These are phyloP conservation scores for Tolypocladium nubicola DNA, from an alignment of 2,329 filamentous ascomycete genomes.

Conservation along the genomic window DNA sequence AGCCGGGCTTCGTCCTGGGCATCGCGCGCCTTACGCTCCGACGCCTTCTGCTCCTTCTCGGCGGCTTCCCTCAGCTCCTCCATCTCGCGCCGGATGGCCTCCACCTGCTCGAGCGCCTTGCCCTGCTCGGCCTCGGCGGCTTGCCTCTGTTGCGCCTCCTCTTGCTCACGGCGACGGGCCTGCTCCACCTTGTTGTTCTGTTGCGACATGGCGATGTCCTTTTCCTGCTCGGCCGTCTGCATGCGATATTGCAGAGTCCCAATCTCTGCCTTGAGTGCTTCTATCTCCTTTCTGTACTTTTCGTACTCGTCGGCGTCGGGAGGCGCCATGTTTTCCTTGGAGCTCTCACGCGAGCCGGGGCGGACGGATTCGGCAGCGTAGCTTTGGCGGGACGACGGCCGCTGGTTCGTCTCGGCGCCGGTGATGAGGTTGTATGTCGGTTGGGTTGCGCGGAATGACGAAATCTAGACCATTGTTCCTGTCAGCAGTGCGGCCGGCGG, in stretches of 20 bases:
- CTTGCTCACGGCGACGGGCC: constrained; percentile 68
- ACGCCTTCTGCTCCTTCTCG: constrained; percentile 48
- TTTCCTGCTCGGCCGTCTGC: constrained; percentile 78
- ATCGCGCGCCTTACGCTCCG: constrained; percentile 61
- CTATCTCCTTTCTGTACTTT: constrained; percentile 45
- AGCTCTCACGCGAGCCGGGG: constrained; percentile 44
- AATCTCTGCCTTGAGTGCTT: constrained; percentile 81
- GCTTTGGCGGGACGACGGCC: constrained; percentile 31
- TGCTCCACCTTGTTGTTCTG: constrained; percentile 80
- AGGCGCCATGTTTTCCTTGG: constrained; percentile 49
- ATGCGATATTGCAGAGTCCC: constrained; percentile 82
- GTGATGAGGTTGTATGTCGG: constrained; percentile 50
- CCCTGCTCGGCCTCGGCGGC: constrained; percentile 45
- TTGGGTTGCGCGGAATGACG: constrained; percentile 39
- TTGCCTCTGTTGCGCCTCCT: constrained; percentile 63
- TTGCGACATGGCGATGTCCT: constrained; percentile 66
- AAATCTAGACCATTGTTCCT: constrained; percentile 19
- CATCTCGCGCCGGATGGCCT: constrained; percentile 39
- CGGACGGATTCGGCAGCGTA: constrained; percentile 28
- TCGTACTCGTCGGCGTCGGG: constrained; percentile 50
- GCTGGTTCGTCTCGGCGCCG: constrained; percentile 32
- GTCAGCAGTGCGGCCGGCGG: neutral
- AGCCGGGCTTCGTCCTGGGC: constrained; percentile 61
- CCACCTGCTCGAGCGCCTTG: constrained; percentile 38
- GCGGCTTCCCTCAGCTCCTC: constrained; percentile 38